Base-by-base conservation (phyloP, 2,329 filamentous ascomycete species). In the Dactylellina sp. region DNA sequence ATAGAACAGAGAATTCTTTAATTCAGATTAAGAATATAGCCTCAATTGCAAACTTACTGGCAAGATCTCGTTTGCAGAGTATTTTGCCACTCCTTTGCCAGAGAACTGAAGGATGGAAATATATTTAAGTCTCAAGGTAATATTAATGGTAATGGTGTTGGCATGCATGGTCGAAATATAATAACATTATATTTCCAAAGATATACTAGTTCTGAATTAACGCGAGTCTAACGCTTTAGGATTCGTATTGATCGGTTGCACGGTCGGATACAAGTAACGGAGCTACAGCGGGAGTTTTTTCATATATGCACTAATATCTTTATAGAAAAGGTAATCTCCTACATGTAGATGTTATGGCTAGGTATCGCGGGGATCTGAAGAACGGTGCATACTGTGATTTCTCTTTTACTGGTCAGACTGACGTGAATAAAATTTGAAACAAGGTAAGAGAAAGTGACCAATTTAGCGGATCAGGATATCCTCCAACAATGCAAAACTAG, bases 41-140 rank as follows among this genome's bases (percentile, higher is more conserved):
- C n/a, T n/a, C n/a, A n/a, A 74, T 37, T 71, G 76, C 22, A 76
- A 75, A 57, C 72, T 79, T 32, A 76, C 74, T 2, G 76, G 71
- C 11, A 55, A 75, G 20, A 40, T 77, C 1, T 77, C 77, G 7
- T 79, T 79, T 59, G 44, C 52, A 39, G 77, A 79, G 68, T 79
- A 39, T 40, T 77, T 37, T 72, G 77, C 22, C 77, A 79, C 37
- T 75, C 77, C 2, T 64, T 78, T 5, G 71, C 78, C 20, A 76
- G 68, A 44, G 77, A 78, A 44, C 25, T 64, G 18, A 53, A 56
- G 28, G 76, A 76, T 12, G 59, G 72, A 39, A 78, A 78, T 53
- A 78, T 78, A 77, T 78, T 77, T 1, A 78, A 78, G 63, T 78
- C 77, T 0, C 49, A 77, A 1, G 77, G 77, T 12, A 78, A 78